phyloP scores from a whole-genome alignment of 164 flowering plant genomes.

The Aristolochia fimbriata region DNA sequence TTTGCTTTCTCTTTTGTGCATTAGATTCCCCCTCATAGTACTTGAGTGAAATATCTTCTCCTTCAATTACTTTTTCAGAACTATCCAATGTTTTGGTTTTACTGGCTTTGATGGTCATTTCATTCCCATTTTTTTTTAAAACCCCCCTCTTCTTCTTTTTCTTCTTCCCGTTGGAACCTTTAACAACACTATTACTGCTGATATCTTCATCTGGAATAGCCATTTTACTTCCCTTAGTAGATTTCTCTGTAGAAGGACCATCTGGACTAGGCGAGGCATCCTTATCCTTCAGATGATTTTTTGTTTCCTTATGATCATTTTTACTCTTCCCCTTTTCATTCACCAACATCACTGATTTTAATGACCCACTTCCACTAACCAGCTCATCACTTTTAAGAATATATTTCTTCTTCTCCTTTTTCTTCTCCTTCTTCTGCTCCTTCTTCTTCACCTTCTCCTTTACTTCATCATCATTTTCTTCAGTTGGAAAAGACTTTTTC shows the following conservation, averaged over 20 bases:
- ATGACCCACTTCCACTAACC: not conserved
- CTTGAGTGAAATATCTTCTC: constrained; percentile 4
- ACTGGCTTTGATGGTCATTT: constrained; percentile 6
- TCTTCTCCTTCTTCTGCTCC: not conserved
- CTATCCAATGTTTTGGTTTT: not conserved
- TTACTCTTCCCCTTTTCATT: not conserved
- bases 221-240: not conserved
- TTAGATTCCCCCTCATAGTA: not conserved
- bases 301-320: not conserved
- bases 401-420: not conserved
- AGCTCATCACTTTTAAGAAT: not conserved
- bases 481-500: not conserved
- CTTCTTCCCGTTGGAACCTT: constrained; percentile 1
- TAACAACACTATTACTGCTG: not conserved
- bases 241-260: not conserved
- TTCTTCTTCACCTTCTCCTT: not conserved
- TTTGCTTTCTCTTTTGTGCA: not conserved
- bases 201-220: not conserved
- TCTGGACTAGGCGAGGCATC: not conserved
- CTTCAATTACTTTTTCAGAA: not conserved
- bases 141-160: not conserved
- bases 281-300: not conserved
- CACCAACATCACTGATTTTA: not conserved
- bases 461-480: too few species aligned
- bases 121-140: not conserved